Percentiles rank a stretch among this genome's conserved stretches.
Evolutionary conservation across 169 alveolate species (phyloP).

Genomic region (Plasmodium billcollinsi): DNA sequence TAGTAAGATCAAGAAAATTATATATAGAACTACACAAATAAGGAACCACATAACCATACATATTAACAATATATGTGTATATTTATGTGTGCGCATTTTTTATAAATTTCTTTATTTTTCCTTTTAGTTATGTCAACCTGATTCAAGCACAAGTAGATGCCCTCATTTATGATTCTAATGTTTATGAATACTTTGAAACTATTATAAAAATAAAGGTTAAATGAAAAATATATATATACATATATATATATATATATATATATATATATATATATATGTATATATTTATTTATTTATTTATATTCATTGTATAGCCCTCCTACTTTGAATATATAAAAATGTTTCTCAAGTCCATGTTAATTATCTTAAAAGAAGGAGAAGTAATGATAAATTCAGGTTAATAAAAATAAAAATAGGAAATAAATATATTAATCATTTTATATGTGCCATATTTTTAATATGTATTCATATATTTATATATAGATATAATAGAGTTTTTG

Average conservation of each 20-base stretch:
- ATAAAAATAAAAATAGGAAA: neutral
- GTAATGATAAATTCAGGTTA: slow-evolving; percentile 45
- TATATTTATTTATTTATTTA: neutral
- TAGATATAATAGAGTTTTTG: slow-evolving; percentile 47
- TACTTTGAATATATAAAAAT: slow-evolving; percentile 49
- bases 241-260: neutral
- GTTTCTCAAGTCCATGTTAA: slow-evolving; percentile 40
- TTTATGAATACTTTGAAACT: slow-evolving; percentile 35
- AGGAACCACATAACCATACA: neutral
- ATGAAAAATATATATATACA: neutral
- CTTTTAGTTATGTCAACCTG: slow-evolving; percentile 36
- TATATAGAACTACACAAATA: too few species aligned
- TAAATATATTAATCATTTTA: neutral
- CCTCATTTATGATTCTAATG: slow-evolving; percentile 41
- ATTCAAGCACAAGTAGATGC: slow-evolving; percentile 65
- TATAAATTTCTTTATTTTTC: neutral
- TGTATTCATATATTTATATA: neutral
- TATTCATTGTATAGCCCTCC: slow-evolving; percentile 15
- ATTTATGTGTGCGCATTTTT: neutral
- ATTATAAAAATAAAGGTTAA: slow-evolving; percentile 36
- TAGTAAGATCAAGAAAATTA: slow-evolving; percentile 13
- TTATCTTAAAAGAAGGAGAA: slow-evolving; percentile 50
- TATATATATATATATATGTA: neutral
- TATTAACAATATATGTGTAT: neutral
- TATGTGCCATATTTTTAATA: neutral